Evolutionary conservation across 78 protist genomes (phyloP).

Genomic region (Dictyostelium intermedium): DNA sequence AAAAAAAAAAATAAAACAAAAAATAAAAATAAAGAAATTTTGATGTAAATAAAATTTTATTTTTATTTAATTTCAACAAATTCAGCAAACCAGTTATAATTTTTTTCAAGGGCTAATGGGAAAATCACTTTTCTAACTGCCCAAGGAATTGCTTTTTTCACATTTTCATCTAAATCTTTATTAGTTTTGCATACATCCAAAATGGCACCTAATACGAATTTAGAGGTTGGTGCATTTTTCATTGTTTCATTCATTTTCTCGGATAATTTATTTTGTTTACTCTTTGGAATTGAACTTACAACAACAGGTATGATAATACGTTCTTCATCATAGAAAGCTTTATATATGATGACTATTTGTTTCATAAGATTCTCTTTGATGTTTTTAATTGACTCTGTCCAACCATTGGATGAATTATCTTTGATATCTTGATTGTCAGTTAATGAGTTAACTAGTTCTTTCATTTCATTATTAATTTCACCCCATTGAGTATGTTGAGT

Average conservation of each 20-base stretch:
- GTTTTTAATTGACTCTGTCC: not conserved
- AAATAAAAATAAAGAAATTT: too few species aligned
- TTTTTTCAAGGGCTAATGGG: not conserved
- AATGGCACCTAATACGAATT: not conserved
- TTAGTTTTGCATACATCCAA: not conserved
- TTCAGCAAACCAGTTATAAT: constrained; percentile 34
- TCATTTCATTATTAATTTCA: not conserved
- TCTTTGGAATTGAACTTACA: not conserved
- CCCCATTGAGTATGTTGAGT: constrained; percentile 23
- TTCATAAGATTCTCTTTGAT: not conserved
- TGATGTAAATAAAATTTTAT: not conserved
- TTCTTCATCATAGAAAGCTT: constrained; percentile 51
- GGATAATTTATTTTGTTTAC: constrained; percentile 2
- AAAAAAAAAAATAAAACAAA: too few species aligned
- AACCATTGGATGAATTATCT: not conserved
- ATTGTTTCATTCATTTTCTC: not conserved
- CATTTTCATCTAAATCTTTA: not conserved
- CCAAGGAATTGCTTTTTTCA: constrained; percentile 23
- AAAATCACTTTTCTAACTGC: constrained; percentile 15
- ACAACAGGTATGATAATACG: not conserved
- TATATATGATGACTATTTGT: not conserved
- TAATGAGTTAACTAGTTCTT: not conserved
- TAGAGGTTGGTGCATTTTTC: not conserved
- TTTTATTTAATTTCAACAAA: not conserved
- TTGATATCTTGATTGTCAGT: not conserved